Evolutionary conservation across 1,139 yeast genomes (phyloP).

Genomic region (Blastobotrys raffinosifermentans): DNA sequence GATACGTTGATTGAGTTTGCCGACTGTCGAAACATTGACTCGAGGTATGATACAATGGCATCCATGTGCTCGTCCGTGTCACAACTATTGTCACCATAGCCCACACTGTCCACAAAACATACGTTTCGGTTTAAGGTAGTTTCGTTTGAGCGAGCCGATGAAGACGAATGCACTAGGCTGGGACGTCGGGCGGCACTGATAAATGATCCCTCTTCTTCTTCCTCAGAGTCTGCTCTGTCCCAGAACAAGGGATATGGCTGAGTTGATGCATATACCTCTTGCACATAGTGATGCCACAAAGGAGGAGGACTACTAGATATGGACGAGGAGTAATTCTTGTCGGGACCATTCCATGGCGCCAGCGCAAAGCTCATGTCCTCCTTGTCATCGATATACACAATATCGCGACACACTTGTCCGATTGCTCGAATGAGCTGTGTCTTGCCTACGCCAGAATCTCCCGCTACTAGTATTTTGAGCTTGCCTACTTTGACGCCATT

Average conservation of each 20-base stretch:
- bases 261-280: conserved; percentile 22
- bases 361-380: conserved; percentile 2
- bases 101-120: conserved; percentile 25
- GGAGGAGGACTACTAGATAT: conserved; percentile 1
- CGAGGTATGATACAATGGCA: conserved; percentile 23
- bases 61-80: conserved; percentile 18
- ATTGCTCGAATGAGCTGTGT: conserved; percentile 24
- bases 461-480: conserved; percentile 25
- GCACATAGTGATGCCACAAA: conserved; percentile 7
- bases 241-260: conserved; percentile 24
- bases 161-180: conserved; percentile 18
- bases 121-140: conserved; percentile 24
- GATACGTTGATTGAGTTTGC: conserved; percentile 26
- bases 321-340: background rate
- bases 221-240: conserved; percentile 6
- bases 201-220: background rate
- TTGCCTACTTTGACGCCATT: conserved; percentile 26
- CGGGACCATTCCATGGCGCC: no score
- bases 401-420: conserved; percentile 19
- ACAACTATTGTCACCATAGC: conserved; percentile 17
- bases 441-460: conserved; percentile 26
- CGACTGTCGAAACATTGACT: conserved; percentile 23
- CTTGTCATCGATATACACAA: conserved; percentile 26
- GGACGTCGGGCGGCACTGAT: conserved; percentile 10
- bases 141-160: conserved; percentile 16